These are phyloP conservation scores for Triglochin maritima DNA, from an alignment of 106 monocot species.

Conservation along the genomic window DNA sequence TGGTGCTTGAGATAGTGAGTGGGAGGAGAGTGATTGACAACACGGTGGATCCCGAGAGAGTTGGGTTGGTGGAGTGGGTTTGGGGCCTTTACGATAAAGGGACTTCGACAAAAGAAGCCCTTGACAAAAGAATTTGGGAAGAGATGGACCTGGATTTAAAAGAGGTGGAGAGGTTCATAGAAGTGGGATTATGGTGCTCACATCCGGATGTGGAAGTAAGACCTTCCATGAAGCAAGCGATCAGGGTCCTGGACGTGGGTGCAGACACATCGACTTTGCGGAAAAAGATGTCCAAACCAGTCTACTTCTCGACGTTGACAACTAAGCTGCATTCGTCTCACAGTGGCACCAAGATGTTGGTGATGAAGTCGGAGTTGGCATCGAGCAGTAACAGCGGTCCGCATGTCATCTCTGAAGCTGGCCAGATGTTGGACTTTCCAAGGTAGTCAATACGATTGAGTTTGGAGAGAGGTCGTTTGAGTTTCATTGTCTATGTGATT, in stretches of 20 bases:
- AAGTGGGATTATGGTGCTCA: conserved; percentile 16
- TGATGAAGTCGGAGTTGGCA: no score
- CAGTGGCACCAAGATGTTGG: no score
- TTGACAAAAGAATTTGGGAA: background rate
- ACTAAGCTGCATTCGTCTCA: no score
- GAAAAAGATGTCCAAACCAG: no score
- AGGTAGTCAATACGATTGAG: no score
- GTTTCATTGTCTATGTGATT: no score
- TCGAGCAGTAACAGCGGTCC: no score
- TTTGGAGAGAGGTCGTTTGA: no score
- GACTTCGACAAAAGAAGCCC: background rate
- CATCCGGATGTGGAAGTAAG: conserved; percentile 4
- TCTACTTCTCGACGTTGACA: no score
- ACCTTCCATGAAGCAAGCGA: conserved; percentile 10
- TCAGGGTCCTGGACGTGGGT: background rate
- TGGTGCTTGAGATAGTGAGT: conserved; percentile 20
- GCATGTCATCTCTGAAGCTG: no score
- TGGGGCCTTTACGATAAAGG: conserved; percentile 12
- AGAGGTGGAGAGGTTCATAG: conserved; percentile 12
- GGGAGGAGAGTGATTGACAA: conserved; percentile 10
- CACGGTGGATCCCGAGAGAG: background rate
- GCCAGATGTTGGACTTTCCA: no score
- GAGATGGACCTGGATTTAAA: background rate
- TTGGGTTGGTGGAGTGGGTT: conserved; percentile 8
- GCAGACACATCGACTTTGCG: no score